A percentile compares a stretch with the other conserved stretches of the same genome.
Conservation (phyloP, 2,329 filamentous ascomycete species). For the Cladophialophora yegresii region DNA sequence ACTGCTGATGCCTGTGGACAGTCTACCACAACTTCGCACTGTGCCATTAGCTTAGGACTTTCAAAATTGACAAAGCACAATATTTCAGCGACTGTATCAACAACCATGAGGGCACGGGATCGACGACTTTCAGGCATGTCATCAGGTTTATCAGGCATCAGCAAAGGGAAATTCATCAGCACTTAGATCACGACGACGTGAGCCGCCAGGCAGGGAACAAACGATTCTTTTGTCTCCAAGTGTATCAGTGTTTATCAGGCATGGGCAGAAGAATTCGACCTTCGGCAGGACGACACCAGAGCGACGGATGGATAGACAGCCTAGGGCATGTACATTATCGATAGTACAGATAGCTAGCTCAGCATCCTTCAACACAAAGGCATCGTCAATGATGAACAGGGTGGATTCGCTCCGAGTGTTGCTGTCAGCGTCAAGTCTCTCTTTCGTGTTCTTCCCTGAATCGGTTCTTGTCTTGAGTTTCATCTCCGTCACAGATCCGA, state of each 20-base stretch:
- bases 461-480: slow-evolving; percentile 12
- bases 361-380: neutral
- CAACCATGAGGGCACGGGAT: neutral
- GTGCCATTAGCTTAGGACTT: neutral
- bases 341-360: neutral
- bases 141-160: neutral
- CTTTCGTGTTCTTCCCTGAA: neutral
- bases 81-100: neutral
- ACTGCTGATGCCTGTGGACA: neutral
- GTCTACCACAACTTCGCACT: neutral
- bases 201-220: neutral
- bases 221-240: neutral
- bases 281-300: neutral
- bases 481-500: slow-evolving; percentile 23
- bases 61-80: neutral
- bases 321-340: neutral
- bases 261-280: neutral
- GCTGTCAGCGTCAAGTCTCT: neutral
- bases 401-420: neutral
- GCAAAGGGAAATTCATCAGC: neutral
- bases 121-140: neutral
- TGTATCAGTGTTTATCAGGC: neutral
- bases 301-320: neutral
- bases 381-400: neutral
- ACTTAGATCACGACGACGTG: too few species aligned